Evolutionary conservation across 2,329 filamentous ascomycete species (phyloP), one percentile per base, ranked within the genome.

Genomic region (Cytospora chrysosperma): DNA sequence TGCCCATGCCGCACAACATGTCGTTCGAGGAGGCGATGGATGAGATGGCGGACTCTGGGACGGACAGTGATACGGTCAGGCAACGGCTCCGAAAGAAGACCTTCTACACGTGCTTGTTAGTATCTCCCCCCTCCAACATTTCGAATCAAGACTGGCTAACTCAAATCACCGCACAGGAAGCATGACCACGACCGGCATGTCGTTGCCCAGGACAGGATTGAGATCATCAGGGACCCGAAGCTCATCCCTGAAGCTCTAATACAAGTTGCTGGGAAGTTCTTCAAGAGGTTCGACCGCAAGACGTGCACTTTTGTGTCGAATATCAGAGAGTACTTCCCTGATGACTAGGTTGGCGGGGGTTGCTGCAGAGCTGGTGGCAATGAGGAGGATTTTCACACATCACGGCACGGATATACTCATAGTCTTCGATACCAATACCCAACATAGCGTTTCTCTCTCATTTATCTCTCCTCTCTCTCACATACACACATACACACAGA

Each of bases 101-200:
- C 37, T 97, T 92, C 70, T 97, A 97, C 74, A 90, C 93, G 69
- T 91, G 91, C 70, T 80, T 97, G 92, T 97, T 78, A 82, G 92
- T 86, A 54, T 61, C 52, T 5, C 9, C 27, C 15, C 10, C 17
- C 9, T 9, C 15, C 1, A 19, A 30, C 4, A 21, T 34, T n/a
- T 30, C 9, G 4, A 9, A 30, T 4, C 4, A 30, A 30, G 28
- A 30, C 28, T 9, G 17, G 70, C 71, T 57, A 72, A 50, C 67
- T 90, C 50, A 52, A 24, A 21, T 32, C 4, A 62, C 53, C 40
- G 56, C 37, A 63, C 56, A 72, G 76, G 17, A 77, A 73, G 28
- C 88, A 93, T 69, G 86, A 85, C 58, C 88, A 82, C 58, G 83
- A 89, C 59, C 84, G 90, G 51, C 91, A 93, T 71, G 88, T 93